These are phyloP conservation scores for Globisporangium parvum DNA, from an alignment of 352 stramenopile species.

Conservation along the genomic window DNA sequence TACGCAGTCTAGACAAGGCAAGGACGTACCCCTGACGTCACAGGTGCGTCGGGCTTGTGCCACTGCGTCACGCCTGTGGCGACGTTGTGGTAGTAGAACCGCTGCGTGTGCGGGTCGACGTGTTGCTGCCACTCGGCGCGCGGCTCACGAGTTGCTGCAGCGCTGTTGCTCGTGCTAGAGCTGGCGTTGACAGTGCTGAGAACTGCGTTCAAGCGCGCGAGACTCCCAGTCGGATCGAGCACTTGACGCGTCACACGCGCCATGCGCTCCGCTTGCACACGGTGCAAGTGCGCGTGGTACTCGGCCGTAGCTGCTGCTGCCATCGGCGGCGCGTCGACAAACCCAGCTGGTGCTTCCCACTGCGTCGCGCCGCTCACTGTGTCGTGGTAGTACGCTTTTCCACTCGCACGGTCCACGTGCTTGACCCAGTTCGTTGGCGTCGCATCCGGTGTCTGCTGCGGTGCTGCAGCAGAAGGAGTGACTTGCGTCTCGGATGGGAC, in stretches of 20 bases:
- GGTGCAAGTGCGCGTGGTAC: slow-evolving; percentile 69
- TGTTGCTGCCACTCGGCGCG: slow-evolving; percentile 81
- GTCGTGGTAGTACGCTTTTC: slow-evolving; percentile 77
- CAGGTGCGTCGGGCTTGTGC: slow-evolving; percentile 57
- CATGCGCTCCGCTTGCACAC: slow-evolving; percentile 40
- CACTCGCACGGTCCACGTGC: slow-evolving; percentile 54
- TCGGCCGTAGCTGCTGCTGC: slow-evolving; percentile 22
- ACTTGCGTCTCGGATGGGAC: too few relatives aligned
- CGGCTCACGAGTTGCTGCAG: background rate
- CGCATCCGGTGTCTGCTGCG: slow-evolving; percentile 1
- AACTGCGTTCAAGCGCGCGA: slow-evolving; percentile 67
- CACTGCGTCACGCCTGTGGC: slow-evolving; percentile 75
- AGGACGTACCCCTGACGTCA: slow-evolving; percentile 63
- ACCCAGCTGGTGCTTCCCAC: slow-evolving; percentile 58
- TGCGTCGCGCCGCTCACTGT: slow-evolving; percentile 52
- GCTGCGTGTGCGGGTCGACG: slow-evolving; percentile 69
- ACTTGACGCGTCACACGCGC: slow-evolving; percentile 51
- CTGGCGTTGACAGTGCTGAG: slow-evolving; percentile 48
- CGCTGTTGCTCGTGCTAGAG: slow-evolving; percentile 4
- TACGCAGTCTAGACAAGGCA: background rate
- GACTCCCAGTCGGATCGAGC: slow-evolving; percentile 61
- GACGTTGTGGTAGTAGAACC: slow-evolving; percentile 84
- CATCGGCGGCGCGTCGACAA: slow-evolving; percentile 24
- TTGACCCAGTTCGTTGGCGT: slow-evolving; percentile 54
- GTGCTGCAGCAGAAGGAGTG: too few relatives aligned